A percentile compares a stretch with the other conserved stretches of the same genome.
Evolutionary conservation across 148 eudicot genomes (phyloP).

Genomic region (Bassia scoparia): DNA sequence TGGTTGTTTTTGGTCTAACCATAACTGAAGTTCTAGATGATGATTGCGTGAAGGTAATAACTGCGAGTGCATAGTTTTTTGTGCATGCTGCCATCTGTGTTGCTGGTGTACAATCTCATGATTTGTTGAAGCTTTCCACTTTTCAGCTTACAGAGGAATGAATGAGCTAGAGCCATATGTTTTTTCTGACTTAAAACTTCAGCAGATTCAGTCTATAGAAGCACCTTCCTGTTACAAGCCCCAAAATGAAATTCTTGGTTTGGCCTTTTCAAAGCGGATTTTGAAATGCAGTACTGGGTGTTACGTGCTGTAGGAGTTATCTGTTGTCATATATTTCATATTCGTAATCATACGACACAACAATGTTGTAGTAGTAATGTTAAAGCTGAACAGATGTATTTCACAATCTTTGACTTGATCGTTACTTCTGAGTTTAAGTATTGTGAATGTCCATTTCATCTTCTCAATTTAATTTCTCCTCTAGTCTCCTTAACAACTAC

Average conservation of each 20-base stretch:
- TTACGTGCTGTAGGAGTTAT: too few species aligned
- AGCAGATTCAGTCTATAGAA: neutral
- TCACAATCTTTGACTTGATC: too few species aligned
- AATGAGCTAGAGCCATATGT: neutral
- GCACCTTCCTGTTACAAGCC: neutral
- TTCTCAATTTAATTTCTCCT: too few species aligned
- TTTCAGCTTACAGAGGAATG: neutral
- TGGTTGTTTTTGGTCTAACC: conserved; percentile 60
- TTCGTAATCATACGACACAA: too few species aligned
- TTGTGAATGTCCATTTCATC: too few species aligned
- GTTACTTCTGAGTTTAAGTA: too few species aligned
- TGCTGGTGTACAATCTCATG: neutral
- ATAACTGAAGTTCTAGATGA: conserved; percentile 46
- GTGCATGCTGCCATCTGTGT: neutral
- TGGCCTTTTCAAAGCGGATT: neutral
- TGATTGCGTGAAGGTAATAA: conserved; percentile 53
- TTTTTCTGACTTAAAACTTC: neutral
- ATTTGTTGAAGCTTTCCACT: neutral
- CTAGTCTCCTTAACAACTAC: too few species aligned
- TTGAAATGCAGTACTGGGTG: neutral
- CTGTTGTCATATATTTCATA: too few species aligned
- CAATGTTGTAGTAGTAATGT: too few species aligned
- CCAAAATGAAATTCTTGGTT: neutral
- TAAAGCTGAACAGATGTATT: too few species aligned
- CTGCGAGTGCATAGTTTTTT: neutral